Evolutionary conservation across 2,329 filamentous ascomycete genomes (phyloP).

Genomic region (Alternaria hordeiaustralica): DNA sequence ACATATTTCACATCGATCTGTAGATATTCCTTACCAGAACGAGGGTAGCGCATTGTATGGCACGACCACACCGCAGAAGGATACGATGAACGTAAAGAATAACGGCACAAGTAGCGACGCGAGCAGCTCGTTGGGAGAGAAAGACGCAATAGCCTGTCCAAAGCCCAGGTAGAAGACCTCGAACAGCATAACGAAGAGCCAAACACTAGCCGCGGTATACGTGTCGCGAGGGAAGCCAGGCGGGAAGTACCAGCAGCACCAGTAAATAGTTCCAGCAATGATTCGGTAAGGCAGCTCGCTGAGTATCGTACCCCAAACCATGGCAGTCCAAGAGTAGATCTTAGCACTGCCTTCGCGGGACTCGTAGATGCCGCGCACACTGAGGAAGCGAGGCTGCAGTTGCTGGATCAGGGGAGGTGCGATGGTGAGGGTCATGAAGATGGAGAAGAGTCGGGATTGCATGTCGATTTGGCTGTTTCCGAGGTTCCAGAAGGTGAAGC

Average conservation of each 20-base stretch:
- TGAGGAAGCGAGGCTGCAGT: constrained; percentile 74
- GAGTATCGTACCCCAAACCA: constrained; percentile 68
- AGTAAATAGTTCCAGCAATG: constrained; percentile 70
- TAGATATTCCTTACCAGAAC: constrained; percentile 59
- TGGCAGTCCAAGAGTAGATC: constrained; percentile 79
- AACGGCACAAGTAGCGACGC: constrained; percentile 71
- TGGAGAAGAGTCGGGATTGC: constrained; percentile 71
- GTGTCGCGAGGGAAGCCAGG: constrained; percentile 61
- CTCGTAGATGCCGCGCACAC: constrained; percentile 71
- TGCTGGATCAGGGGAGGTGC: constrained; percentile 77
- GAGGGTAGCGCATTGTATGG: constrained; percentile 66
- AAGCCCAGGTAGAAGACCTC: constrained; percentile 71
- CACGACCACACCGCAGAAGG: constrained; percentile 78
- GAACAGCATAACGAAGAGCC: constrained; percentile 70
- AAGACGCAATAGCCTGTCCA: constrained; percentile 71
- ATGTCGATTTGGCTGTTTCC: constrained; percentile 51
- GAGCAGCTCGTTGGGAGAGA: constrained; percentile 70
- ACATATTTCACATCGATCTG: rapidly evolving
- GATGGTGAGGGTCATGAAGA: constrained; percentile 80
- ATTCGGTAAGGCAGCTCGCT: constrained; percentile 75
- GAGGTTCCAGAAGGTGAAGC: constrained; percentile 58
- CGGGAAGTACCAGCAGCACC: constrained; percentile 59
- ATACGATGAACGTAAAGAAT: constrained; percentile 72
- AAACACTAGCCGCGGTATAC: constrained; percentile 67
- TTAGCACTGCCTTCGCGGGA: constrained; percentile 77